These are phyloP conservation scores for Pontederia crassipes DNA, from an alignment of 176 grass and related monocot genomes.

Conservation along the genomic window DNA sequence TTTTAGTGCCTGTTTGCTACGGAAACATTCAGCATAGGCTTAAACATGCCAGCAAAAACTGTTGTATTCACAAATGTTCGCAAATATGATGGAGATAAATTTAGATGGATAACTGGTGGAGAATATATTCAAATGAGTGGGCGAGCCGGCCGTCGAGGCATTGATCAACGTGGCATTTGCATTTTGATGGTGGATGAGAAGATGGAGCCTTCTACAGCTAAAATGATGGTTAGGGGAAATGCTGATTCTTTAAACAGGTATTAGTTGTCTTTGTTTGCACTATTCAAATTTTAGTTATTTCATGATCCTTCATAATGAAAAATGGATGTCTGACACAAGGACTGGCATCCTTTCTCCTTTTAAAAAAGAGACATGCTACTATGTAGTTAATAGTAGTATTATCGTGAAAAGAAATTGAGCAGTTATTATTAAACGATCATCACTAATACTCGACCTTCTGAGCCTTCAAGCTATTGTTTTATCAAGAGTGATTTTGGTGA, in stretches of 20 bases:
- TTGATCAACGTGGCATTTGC: conserved; percentile 88
- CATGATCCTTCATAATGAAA: too few relatives aligned
- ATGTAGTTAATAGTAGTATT: too few relatives aligned
- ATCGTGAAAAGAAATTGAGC: too few relatives aligned
- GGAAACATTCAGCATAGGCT: conserved; percentile 97
- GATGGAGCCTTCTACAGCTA: conserved; percentile 90
- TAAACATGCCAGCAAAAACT: conserved; percentile 99
- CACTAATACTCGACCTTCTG: too few relatives aligned
- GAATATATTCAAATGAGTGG: conserved; percentile 99
- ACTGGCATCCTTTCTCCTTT: too few relatives aligned
- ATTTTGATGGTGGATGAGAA: conserved; percentile 98
- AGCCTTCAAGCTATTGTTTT: too few relatives aligned
- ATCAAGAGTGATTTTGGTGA: too few relatives aligned
- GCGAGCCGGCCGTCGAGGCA: conserved; percentile 81
- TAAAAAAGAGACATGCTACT: too few relatives aligned
- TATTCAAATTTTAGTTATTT: conserved; percentile 6
- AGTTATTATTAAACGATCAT: too few relatives aligned
- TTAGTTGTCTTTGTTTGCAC: neutral
- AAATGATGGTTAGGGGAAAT: conserved; percentile 88
- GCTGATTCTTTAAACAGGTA: conserved; percentile 99
- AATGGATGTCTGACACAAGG: too few relatives aligned
- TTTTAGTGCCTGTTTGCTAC: conserved; percentile 93
- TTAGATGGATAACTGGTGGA: conserved; percentile 89
- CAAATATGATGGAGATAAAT: conserved; percentile 89
- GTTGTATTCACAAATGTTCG: conserved; percentile 93